Evolutionary conservation across 2,329 filamentous ascomycete species (phyloP), one percentile per base, ranked within the genome.

Genomic region (Plenodomus tracheiphilus): DNA sequence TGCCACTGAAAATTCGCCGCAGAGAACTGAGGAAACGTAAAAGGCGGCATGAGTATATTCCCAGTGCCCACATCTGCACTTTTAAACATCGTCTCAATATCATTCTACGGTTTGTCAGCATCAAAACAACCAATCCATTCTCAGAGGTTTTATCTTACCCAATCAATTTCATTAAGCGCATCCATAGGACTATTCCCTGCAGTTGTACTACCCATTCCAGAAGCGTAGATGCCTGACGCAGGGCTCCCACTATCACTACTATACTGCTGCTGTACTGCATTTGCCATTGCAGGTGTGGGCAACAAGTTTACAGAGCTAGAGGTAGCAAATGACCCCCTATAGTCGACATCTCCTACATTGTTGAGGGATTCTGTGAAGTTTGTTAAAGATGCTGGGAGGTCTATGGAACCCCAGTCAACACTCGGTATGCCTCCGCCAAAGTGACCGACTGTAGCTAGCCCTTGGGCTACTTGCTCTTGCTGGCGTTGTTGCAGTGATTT

Each of bases 121-220:
- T 32, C 16, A 28, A 37, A 10, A 19, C 18, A 16, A 20, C 11
- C 2, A 15, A 13, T 22, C 3, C 16, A 18, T 36, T 32, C 10
- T 10, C 10, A 25, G 19, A 11, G 16, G 7, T 28, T 9, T 2
- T n/a, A 76, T n/a, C 82, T 74, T 71, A 86, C 85, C 85, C 85
- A 88, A 58, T 88, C 84, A 54, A 88, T 82, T 47, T 83, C 81
- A 35, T 83, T 65, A 41, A 65, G 56, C 15, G 50, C 53, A 42
- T 63, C 58, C 54, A 65, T 54, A 1, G 59, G 59, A 51, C 61
- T 69, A 9, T 46, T 53, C 2, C 49, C 48, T 9, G 52, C 40
- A 7, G 47, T 45, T 32, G 39, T 41, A 6, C 18, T 18, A n/a
- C 37, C 11, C 18, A 41, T 37, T 19, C 20, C 39, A 25, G n/a